Percentiles rank a stretch among this genome's conserved stretches.
phyloP scores from a whole-genome alignment of 2,329 filamentous ascomycete genomes.

The Tolypocladium ovalisporum region DNA sequence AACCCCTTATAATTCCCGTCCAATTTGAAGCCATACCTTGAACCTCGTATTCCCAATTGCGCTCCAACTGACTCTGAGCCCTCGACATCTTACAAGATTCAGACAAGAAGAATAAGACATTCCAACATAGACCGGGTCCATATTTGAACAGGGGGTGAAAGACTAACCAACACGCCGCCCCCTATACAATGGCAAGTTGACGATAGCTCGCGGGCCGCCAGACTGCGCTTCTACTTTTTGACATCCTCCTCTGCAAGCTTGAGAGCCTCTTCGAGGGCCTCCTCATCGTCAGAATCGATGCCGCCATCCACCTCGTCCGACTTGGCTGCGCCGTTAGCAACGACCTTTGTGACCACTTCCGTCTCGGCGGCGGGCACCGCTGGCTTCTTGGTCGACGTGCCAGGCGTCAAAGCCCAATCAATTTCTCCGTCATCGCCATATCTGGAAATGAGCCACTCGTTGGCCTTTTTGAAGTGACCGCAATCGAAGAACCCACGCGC shows the following conservation, averaged over 20 bases:
- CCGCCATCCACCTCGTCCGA: slow-evolving; percentile 15
- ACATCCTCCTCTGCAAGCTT: slow-evolving; percentile 18
- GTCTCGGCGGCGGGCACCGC: slow-evolving; percentile 13
- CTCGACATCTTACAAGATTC: neutral
- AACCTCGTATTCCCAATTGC: neutral
- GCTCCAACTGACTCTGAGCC: neutral
- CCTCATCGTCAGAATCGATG: slow-evolving; percentile 24
- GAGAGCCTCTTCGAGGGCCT: slow-evolving; percentile 24
- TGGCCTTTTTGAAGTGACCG: slow-evolving; percentile 69
- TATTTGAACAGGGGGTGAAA: neutral
- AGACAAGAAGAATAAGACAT: neutral
- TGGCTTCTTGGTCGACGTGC: slow-evolving; percentile 19
- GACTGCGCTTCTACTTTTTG: slow-evolving; percentile 7
- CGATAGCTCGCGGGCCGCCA: neutral
- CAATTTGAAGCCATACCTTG: neutral
- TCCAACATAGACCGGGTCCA: neutral
- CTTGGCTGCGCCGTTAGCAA: slow-evolving; percentile 3
- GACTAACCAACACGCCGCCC: neutral
- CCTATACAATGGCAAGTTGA: neutral
- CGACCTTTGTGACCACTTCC: slow-evolving; percentile 1
- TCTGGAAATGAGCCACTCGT: slow-evolving; percentile 69
- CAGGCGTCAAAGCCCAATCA: slow-evolving; percentile 61
- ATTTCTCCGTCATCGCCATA: slow-evolving; percentile 76
- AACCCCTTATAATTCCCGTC: no score
- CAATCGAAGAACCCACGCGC: slow-evolving; percentile 72